Percentiles rank a stretch among this genome's conserved stretches.
phyloP scores from a whole-genome alignment of 768 basidiomycete species.

The Exidia glandulosa region DNA sequence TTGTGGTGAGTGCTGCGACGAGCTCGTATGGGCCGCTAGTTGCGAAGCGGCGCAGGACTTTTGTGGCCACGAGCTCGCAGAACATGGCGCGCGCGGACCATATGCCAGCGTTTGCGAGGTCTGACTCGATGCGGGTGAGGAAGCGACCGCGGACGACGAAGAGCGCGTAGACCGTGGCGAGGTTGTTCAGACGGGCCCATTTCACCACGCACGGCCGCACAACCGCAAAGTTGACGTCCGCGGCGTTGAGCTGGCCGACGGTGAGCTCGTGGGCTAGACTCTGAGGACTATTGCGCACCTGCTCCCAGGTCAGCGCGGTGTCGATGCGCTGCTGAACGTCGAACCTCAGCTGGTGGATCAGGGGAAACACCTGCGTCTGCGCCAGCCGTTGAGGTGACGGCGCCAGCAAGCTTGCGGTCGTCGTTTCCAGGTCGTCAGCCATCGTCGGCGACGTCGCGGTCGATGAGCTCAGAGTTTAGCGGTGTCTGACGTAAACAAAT shows the following conservation, averaged over 20 bases:
- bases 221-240: slow-evolving; percentile 70
- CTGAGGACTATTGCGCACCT: too few species aligned
- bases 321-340: slow-evolving; percentile 47
- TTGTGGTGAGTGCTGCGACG: slow-evolving; percentile 65
- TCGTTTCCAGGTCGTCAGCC: background rate
- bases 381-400: slow-evolving; percentile 1
- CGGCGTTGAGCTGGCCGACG: too few species aligned
- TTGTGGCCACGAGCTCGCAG: slow-evolving; percentile 85
- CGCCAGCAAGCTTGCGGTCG: background rate
- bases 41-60: slow-evolving; percentile 66
- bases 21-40: slow-evolving; percentile 34
- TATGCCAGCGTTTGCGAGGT: slow-evolving; percentile 69
- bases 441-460: background rate
- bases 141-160: slow-evolving; percentile 75
- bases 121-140: slow-evolving; percentile 49
- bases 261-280: too few species aligned
- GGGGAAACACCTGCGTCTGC: slow-evolving; percentile 51
- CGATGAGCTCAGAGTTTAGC: too few species aligned
- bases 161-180: slow-evolving; percentile 65
- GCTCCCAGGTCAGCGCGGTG: slow-evolving; percentile 73
- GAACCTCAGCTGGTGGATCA: slow-evolving; percentile 59
- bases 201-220: slow-evolving; percentile 69
- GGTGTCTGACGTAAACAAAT: too few species aligned
- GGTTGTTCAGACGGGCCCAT: slow-evolving; percentile 66
- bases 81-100: slow-evolving; percentile 62